Percentiles rank a stretch among this genome's conserved stretches.
These are phyloP conservation scores for Cnidoscolus chayamansa DNA, from an alignment of 441 rosid genomes.

Conservation along the genomic window DNA sequence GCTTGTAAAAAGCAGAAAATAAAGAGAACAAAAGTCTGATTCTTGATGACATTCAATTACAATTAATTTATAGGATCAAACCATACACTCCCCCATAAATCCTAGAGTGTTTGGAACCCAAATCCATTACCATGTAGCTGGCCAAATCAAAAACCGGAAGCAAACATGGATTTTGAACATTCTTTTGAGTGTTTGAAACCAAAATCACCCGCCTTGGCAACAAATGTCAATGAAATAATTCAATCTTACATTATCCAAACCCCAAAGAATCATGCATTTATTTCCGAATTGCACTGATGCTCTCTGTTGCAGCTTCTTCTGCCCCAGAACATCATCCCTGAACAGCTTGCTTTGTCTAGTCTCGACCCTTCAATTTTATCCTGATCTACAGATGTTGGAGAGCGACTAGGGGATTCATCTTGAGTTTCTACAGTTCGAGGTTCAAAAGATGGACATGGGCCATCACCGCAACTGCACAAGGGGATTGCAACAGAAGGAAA, in stretches of 20 bases:
- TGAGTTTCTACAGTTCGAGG: constrained; percentile 46
- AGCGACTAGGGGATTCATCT: constrained; percentile 43
- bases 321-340: constrained; percentile 96
- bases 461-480: constrained; percentile 77
- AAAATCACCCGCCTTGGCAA: not conserved
- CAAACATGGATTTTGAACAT: constrained; percentile 32
- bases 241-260: constrained; percentile 14
- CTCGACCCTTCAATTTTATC: constrained; percentile 72
- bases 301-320: constrained; percentile 98
- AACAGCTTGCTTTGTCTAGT: constrained; percentile 76
- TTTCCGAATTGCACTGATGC: constrained; percentile 92
- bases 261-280: constrained; percentile 52
- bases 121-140: constrained; percentile 29
- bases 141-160: constrained; percentile 27
- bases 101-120: constrained; percentile 17
- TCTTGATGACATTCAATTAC: constrained; percentile 22
- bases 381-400: constrained; percentile 48
- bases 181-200: not conserved
- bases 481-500: constrained; percentile 87
- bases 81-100: not conserved
- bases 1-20: not conserved
- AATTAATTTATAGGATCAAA: constrained; percentile 20
- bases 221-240: not conserved
- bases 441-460: constrained; percentile 80
- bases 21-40: not conserved